These are phyloP conservation scores for Colletotrichum destructivum DNA, from an alignment of 2,329 filamentous ascomycete species.

Conservation along the genomic window DNA sequence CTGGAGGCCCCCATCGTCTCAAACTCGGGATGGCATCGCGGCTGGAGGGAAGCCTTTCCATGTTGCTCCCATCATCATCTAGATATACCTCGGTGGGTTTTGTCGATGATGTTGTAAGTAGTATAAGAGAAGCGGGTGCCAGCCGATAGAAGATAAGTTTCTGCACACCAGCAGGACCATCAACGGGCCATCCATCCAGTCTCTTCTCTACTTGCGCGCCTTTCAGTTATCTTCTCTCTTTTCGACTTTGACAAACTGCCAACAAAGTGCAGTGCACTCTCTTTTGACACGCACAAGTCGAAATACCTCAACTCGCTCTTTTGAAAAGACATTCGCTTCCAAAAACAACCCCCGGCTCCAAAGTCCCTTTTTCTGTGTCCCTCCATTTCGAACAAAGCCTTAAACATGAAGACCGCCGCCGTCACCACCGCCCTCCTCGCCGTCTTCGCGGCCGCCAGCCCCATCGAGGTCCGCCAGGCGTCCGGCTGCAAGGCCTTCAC, in stretches of 20 bases:
- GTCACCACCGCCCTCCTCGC: constrained; percentile 47
- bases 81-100: too few species aligned
- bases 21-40: constrained; percentile 26
- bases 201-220: constrained; percentile 10
- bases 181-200: not conserved
- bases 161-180: constrained; percentile 9
- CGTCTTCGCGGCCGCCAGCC: constrained; percentile 45
- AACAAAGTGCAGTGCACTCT: constrained; percentile 9
- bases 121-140: constrained; percentile 29
- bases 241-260: constrained; percentile 7
- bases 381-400: not conserved
- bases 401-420: constrained; percentile 54
- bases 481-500: constrained; percentile 61
- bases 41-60: not conserved
- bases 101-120: too few species aligned
- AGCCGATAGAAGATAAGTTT: not conserved
- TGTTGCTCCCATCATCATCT: too few species aligned
- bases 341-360: not conserved
- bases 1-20: not conserved
- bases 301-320: not conserved
- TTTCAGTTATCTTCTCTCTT: constrained; percentile 9
- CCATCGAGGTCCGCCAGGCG: constrained; percentile 34
- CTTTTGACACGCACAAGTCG: not conserved
- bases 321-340: constrained; percentile 17
- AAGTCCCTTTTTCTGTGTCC: too few species aligned